Conservation (phyloP, 805 yeast genomes). For the Cyberlindnera meyerae region DNA sequence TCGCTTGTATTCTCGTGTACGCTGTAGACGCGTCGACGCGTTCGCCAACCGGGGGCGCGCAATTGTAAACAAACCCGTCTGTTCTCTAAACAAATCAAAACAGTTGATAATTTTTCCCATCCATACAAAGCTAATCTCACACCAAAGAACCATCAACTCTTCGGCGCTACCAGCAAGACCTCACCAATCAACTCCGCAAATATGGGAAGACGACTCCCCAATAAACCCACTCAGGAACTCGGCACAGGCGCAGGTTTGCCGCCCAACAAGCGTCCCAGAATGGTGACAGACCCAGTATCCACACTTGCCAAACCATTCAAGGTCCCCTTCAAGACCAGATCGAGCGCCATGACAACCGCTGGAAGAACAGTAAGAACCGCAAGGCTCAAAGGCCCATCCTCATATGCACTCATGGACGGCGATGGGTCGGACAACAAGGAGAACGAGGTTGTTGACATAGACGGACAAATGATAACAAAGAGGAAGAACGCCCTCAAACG, state of each 20-base stretch:
- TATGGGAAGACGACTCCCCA: constrained; percentile 38
- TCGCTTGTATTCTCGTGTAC: no score
- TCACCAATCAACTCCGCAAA: no score
- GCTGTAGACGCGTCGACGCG: no score
- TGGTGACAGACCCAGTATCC: constrained; percentile 45
- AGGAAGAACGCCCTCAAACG: constrained; percentile 58
- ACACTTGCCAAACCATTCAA: constrained; percentile 63
- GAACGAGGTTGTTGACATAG: constrained; percentile 30
- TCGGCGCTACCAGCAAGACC: no score
- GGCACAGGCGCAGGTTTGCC: constrained; percentile 71
- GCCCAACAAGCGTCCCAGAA: constrained; percentile 49
- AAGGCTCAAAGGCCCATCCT: constrained; percentile 33
- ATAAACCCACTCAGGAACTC: constrained; percentile 40
- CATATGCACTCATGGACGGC: constrained; percentile 35
- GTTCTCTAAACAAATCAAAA: constrained; percentile 8
- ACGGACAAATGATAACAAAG: constrained; percentile 29
- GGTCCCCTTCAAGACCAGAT: constrained; percentile 47
- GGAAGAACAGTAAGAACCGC: constrained; percentile 26
- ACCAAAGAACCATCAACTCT: no score
- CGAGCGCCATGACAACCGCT: constrained; percentile 19
- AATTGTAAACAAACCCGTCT: neutral
- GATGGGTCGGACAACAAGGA: constrained; percentile 28
- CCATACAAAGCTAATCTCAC: no score
- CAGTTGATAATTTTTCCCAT: no score
- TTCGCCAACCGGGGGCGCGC: no score